Evolutionary conservation across 495 filamentous ascomycete genomes (phyloP), one percentile per base, ranked within the genome.

Genomic region (Podospora fimiseda): DNA sequence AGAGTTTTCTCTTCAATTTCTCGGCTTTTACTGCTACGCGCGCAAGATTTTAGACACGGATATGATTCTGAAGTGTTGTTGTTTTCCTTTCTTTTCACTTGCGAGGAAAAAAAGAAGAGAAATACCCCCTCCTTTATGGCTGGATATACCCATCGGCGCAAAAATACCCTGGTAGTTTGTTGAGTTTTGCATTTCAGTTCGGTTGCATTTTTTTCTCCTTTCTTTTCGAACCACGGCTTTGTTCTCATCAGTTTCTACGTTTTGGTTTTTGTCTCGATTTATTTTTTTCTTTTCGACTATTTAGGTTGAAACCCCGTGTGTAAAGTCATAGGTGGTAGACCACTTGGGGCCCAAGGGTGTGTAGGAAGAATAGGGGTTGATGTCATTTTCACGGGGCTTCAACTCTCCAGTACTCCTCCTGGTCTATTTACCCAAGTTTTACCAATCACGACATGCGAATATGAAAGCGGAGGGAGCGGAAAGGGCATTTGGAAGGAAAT

Each of bases 141-240:
- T 78, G 75, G 75, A 78, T 78, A 78, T 78, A 78, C 75, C 75
- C 64, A 24, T 67, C 72, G 69, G 72, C 70, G 71, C 67, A 70
- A 67, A 69, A 74, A 70, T 74, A 73, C 72, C 73, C 71, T 47
- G 61, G 66, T 68, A 63, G 60, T 70, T 70, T 76, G 19, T 13
- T 44, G 14, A 13, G 18, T 44, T 44, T 21, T 75, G 74, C 56
- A 67, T 69, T 73, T 80, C 75, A 76, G 81, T 80, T 84, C 79
- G 76, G 76, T 79, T 75, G 74, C 73, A 70, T 74, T 71, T 43
- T 30, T 24, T 43, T 43, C 24, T 33, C 33, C 27, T 19, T 30
- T 19, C 21, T 46, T 55, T 49, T 20, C 14, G 39, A 18, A 6
- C n/a, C 47, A 37, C 27, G 50, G 50, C 40, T 56, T 13, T 14